phyloP scores from a whole-genome alignment of 306 rosid species.

The Prunus mongolica region DNA sequence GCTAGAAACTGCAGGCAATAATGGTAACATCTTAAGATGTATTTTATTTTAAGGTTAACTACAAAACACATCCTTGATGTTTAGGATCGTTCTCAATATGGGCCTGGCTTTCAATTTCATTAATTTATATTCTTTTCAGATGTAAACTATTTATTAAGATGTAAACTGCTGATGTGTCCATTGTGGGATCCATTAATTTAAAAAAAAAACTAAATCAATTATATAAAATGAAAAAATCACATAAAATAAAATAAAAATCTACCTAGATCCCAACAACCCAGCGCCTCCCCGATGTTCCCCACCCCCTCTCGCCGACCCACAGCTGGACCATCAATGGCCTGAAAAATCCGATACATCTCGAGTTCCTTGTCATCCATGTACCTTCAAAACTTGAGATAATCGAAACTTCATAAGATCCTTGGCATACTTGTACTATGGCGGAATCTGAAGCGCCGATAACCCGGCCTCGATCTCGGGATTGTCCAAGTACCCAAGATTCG shows the following conservation, averaged over 20 bases:
- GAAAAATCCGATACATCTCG: slow-evolving; percentile 85
- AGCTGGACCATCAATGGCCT: slow-evolving; percentile 71
- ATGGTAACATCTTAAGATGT: not conserved
- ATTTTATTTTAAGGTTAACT: not conserved
- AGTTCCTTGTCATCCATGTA: slow-evolving; percentile 94
- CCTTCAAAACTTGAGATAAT: slow-evolving; percentile 63
- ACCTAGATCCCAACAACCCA: too few relatives aligned
- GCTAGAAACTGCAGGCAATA: not conserved
- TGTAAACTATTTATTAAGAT: too few relatives aligned
- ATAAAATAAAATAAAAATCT: too few relatives aligned
- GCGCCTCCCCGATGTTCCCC: too few relatives aligned
- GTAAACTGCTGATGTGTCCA: too few relatives aligned
- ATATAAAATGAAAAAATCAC: too few relatives aligned
- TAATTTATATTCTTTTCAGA: too few relatives aligned
- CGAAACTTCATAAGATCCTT: slow-evolving; percentile 74
- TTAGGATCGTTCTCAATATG: too few relatives aligned
- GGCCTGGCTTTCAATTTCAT: too few relatives aligned
- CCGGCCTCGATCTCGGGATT: slow-evolving; percentile 69
- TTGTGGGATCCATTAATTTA: accelerated
- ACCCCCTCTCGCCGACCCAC: too few relatives aligned
- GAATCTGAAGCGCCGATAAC: slow-evolving; percentile 74
- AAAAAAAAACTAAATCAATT: too few relatives aligned
- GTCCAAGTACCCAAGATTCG: slow-evolving; percentile 61
- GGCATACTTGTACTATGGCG: slow-evolving; percentile 77
- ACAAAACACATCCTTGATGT: too few relatives aligned